These are phyloP conservation scores for Sporothrix curviconia DNA, from an alignment of 2,329 filamentous ascomycete genomes.

Conservation along the genomic window DNA sequence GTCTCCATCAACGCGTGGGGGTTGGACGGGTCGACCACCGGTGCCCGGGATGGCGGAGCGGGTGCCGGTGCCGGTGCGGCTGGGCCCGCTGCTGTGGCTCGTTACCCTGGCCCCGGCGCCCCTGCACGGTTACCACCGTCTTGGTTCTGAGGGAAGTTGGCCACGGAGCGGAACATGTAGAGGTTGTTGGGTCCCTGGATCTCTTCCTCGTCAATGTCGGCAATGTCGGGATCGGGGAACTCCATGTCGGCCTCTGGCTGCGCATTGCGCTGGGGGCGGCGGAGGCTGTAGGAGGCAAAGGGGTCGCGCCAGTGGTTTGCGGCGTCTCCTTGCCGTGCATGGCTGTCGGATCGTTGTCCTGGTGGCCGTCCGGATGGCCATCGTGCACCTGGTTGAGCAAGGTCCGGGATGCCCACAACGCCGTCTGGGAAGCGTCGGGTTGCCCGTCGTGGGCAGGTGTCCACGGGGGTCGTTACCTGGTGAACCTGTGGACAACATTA, in stretches of 20 bases:
- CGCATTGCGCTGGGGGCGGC: not conserved
- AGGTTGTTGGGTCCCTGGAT: slow-evolving; percentile 35
- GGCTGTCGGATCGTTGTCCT: slow-evolving; percentile 61
- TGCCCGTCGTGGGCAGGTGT: too few relatives aligned
- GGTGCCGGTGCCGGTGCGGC: not conserved
- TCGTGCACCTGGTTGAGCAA: too few relatives aligned
- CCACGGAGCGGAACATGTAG: slow-evolving; percentile 33
- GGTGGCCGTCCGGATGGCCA: not conserved
- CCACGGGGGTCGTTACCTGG: too few relatives aligned
- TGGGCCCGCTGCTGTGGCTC: not conserved
- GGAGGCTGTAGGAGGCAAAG: not conserved
- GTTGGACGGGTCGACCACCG: slow-evolving; percentile 21
- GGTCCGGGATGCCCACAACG: too few relatives aligned
- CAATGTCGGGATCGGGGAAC: slow-evolving; percentile 53
- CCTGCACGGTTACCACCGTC: too few relatives aligned
- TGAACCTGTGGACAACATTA: too few relatives aligned
- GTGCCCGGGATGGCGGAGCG: slow-evolving; percentile 5
- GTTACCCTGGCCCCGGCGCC: not conserved
- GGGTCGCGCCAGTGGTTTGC: too few relatives aligned
- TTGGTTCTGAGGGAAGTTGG: not conserved
- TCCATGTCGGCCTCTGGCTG: slow-evolving; percentile 21
- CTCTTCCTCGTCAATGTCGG: slow-evolving; percentile 50
- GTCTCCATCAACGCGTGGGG: slow-evolving; percentile 34
- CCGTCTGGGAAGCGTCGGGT: too few relatives aligned
- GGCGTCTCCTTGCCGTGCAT: not conserved